A percentile compares a stretch with the other conserved stretches of the same genome.
Conservation (phyloP, 2,329 filamentous ascomycete species). For the Penicillium sp. region DNA sequence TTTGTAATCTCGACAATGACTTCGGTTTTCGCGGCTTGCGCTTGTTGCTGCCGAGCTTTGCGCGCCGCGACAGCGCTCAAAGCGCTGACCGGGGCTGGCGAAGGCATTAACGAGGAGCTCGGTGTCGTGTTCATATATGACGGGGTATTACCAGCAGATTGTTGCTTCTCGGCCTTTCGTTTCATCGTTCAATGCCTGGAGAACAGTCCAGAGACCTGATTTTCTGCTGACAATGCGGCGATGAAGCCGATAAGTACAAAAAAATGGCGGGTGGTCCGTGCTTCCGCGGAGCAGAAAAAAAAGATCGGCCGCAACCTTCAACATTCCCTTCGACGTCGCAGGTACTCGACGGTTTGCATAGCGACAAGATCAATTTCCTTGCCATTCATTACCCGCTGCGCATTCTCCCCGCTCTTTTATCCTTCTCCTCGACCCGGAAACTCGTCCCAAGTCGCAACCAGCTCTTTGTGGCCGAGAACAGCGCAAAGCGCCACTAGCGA, state of each 20-base stretch:
- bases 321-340: slow-evolving; percentile 20
- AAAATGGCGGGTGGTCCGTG: slow-evolving; percentile 44
- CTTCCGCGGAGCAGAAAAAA: slow-evolving; percentile 46
- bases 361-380: not conserved
- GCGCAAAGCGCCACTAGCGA: not conserved
- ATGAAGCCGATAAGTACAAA: slow-evolving; percentile 33
- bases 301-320: slow-evolving; percentile 30
- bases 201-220: slow-evolving; percentile 1
- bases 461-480: not conserved
- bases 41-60: slow-evolving; percentile 44
- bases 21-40: slow-evolving; percentile 29
- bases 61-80: slow-evolving; percentile 42
- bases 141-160: slow-evolving; percentile 34
- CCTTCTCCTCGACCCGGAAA: not conserved
- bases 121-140: not conserved
- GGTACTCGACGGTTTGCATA: slow-evolving; percentile 11
- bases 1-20: slow-evolving; percentile 22
- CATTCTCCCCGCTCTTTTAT: not conserved
- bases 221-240: slow-evolving; percentile 26
- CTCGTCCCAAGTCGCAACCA: not conserved
- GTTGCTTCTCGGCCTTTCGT: slow-evolving; percentile 45
- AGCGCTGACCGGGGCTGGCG: slow-evolving; percentile 45
- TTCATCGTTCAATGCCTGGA: slow-evolving; percentile 35
- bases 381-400: not conserved
- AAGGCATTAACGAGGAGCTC: slow-evolving; percentile 17